Conservation (phyloP, 2,329 filamentous ascomycete genomes). For the Aspergillus ruber region DNA sequence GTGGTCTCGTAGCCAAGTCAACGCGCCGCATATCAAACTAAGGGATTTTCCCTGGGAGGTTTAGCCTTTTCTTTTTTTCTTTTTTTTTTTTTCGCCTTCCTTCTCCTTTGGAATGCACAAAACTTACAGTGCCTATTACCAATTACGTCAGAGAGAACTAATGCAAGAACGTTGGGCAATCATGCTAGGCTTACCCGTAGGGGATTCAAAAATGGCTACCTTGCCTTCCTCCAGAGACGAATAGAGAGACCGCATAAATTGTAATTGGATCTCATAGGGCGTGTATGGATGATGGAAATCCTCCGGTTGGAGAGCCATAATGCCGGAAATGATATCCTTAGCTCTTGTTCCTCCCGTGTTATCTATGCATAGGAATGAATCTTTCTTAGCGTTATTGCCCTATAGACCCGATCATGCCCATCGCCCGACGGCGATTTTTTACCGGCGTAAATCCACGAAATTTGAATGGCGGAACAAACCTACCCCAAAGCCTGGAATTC, state of each 20-base stretch:
- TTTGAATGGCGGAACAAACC: too few relatives aligned
- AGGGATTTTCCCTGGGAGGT: conserved; percentile 69
- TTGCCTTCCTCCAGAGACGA: conserved; percentile 70
- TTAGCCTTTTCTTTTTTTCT: conserved; percentile 5
- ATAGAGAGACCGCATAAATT: conserved; percentile 84
- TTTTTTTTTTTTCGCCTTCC: too few relatives aligned
- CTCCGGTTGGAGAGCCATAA: conserved; percentile 30
- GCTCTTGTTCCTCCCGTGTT: not conserved
- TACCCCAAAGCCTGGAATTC: not conserved
- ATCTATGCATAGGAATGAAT: too few relatives aligned
- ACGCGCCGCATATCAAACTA: conserved; percentile 78
- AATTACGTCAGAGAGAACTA: conserved; percentile 11
- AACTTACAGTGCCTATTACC: conserved; percentile 37
- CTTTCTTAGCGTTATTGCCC: too few relatives aligned
- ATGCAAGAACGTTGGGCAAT: not conserved
- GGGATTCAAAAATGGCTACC: conserved; percentile 83
- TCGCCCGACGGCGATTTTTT: too few relatives aligned
- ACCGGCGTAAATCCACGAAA: too few relatives aligned
- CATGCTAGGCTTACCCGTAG: conserved; percentile 61
- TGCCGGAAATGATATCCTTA: not conserved
- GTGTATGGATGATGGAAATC: conserved; percentile 83
- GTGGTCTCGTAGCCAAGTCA: conserved; percentile 86
- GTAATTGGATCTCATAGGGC: conserved; percentile 78
- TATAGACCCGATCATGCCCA: too few relatives aligned
- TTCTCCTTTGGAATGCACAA: not conserved